Evolutionary conservation across 306 rosid genomes (phyloP).

Genomic region (Cucurbita maxima): DNA sequence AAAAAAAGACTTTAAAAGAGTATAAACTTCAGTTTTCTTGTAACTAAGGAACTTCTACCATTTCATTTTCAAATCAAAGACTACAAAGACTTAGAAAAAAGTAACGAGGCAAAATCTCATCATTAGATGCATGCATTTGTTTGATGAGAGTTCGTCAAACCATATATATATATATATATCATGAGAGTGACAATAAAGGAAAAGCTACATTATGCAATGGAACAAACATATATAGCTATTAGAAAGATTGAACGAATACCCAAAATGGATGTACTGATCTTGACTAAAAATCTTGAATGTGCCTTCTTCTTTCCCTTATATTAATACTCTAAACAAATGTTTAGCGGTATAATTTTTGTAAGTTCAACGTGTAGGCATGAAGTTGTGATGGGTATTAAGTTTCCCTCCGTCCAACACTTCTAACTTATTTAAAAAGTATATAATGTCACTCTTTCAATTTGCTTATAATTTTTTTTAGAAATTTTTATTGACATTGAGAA

Average conservation of each 20-base stretch:
- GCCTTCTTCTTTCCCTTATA: no score
- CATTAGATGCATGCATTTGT: slow-evolving; percentile 1
- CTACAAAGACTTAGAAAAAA: background rate
- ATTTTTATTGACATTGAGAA: no score
- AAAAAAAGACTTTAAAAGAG: no score
- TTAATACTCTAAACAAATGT: no score
- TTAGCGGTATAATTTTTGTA: no score
- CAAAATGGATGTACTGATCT: background rate
- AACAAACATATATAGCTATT: background rate
- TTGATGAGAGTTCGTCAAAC: background rate
- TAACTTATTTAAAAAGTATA: no score
- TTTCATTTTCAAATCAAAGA: background rate
- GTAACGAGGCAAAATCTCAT: background rate
- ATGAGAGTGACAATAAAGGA: background rate
- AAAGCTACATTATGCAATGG: background rate
- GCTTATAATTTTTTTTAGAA: no score
- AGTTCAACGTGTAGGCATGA: background rate
- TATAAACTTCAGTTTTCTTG: no score
- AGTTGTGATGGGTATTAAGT: background rate
- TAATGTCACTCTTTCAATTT: no score
- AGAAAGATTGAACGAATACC: slow-evolving; percentile 4
- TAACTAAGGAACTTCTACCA: background rate
- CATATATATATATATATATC: background rate
- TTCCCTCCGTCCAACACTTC: no score
- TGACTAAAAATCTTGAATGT: background rate